These are phyloP conservation scores for Oidiodendron maius DNA, from an alignment of 495 filamentous ascomycete genomes.

Conservation along the genomic window DNA sequence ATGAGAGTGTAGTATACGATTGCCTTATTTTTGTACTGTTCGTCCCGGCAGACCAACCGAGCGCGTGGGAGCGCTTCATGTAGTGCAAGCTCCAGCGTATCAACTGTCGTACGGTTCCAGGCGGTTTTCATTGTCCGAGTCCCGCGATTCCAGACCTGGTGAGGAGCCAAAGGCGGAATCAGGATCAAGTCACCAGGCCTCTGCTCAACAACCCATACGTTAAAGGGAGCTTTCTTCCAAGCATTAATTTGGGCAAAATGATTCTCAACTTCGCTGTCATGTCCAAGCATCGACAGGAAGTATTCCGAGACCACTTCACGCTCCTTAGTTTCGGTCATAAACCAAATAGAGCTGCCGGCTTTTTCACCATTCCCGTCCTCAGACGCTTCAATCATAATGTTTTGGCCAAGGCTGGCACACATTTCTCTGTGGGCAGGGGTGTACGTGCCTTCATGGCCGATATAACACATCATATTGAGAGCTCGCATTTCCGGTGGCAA, in stretches of 20 bases:
- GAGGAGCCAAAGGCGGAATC: constrained; percentile 91
- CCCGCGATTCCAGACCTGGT: constrained; percentile 97
- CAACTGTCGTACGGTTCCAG: constrained; percentile 94
- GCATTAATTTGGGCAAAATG: constrained; percentile 93
- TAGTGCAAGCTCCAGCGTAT: constrained; percentile 80
- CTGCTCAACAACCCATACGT: constrained; percentile 89
- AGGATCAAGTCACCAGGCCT: constrained; percentile 90
- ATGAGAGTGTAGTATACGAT: constrained; percentile 82
- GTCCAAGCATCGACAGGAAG: constrained; percentile 83
- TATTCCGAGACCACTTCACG: constrained; percentile 84
- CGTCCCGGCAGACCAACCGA: constrained; percentile 90
- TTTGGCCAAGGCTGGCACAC: constrained; percentile 93
- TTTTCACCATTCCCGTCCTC: constrained; percentile 63
- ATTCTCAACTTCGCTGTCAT: constrained; percentile 93
- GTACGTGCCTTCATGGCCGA: constrained; percentile 96
- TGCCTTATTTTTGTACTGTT: constrained; percentile 97
- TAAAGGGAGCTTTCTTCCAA: constrained; percentile 89
- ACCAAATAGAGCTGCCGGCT: constrained; percentile 89
- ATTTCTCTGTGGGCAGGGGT: constrained; percentile 96
- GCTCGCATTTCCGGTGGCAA: constrained; percentile 81
- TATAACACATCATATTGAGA: constrained; percentile 96
- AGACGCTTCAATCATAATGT: constrained; percentile 94
- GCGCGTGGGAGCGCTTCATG: constrained; percentile 82
- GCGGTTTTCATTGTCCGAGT: constrained; percentile 94
- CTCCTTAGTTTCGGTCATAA: constrained; percentile 93